These are phyloP conservation scores for Mortierella antarctica DNA, from an alignment of 192 early-diverging fungal species.

Conservation along the genomic window DNA sequence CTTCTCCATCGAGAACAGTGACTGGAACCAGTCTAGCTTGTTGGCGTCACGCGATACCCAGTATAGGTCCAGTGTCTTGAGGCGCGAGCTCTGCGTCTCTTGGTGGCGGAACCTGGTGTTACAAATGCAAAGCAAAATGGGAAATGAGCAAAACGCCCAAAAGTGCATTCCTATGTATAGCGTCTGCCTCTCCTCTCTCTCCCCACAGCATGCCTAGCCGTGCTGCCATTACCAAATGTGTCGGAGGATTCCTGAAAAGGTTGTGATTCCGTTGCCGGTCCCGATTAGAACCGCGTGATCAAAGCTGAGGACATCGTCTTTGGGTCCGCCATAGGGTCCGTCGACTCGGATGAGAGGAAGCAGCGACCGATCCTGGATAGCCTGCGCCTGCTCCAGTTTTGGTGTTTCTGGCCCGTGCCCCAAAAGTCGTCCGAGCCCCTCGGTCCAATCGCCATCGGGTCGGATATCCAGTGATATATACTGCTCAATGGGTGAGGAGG, in stretches of 20 bases:
- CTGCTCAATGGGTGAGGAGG: conserved; percentile 56
- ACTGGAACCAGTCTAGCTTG: conserved; percentile 48
- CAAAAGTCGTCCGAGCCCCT: conserved; percentile 29
- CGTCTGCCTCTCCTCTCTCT: not conserved
- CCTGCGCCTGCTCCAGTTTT: conserved; percentile 23
- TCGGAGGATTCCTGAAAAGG: conserved; percentile 78
- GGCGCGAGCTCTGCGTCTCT: conserved; percentile 45
- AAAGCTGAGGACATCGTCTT: conserved; percentile 79
- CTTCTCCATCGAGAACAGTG: conserved; percentile 51
- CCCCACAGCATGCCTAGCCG: not conserved
- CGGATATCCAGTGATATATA: conserved; percentile 54
- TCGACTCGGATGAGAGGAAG: conserved; percentile 76
- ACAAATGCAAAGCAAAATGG: conserved; percentile 10
- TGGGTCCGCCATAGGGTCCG: conserved; percentile 85
- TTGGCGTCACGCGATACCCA: conserved; percentile 50
- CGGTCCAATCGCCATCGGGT: conserved; percentile 58
- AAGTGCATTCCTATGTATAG: not conserved
- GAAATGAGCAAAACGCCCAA: not conserved
- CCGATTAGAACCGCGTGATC: conserved; percentile 72
- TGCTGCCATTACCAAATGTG: conserved; percentile 61
- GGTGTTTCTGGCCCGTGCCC: conserved; percentile 44
- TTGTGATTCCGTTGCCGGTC: conserved; percentile 82
- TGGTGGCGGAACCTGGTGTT: conserved; percentile 49
- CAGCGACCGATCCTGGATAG: conserved; percentile 37
- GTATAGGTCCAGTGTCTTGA: conserved; percentile 44